These are phyloP conservation scores for Ramalina intermedia DNA, from an alignment of 495 filamentous ascomycete species.

Conservation along the genomic window DNA sequence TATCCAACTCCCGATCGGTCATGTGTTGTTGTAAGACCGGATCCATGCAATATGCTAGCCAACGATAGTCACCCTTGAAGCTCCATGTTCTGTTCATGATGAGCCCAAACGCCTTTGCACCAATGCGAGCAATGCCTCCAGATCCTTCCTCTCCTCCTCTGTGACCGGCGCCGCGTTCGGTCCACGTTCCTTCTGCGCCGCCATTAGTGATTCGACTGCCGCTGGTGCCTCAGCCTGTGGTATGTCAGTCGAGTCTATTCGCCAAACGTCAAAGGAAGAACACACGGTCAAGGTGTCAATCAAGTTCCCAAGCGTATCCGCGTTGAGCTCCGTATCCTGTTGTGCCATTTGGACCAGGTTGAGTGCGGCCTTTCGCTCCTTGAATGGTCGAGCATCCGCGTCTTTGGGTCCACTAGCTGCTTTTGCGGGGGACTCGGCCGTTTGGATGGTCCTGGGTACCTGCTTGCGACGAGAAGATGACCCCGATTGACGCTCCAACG, in stretches of 20 bases:
- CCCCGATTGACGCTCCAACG: too few species aligned
- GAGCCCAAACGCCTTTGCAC: conserved; percentile 5
- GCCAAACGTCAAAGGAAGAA: not conserved
- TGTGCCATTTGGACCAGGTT: conserved; percentile 12
- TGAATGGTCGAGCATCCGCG: conserved; percentile 3
- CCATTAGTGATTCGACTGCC: conserved; percentile 5
- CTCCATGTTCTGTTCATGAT: not conserved
- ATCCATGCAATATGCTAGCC: too few species aligned
- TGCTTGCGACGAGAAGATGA: too few species aligned
- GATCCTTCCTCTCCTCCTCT: conserved; percentile 14
- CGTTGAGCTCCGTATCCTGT: conserved; percentile 1
- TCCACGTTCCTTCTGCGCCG: not conserved
- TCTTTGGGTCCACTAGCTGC: not conserved
- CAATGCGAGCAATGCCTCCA: conserved; percentile 6
- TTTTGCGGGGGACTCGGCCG: not conserved
- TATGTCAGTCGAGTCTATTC: not conserved
- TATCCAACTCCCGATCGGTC: too few species aligned
- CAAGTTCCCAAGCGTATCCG: conserved; percentile 8
- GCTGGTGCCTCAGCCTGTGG: conserved; percentile 11
- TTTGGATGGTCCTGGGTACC: not conserved
- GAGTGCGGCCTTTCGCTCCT: conserved; percentile 12
- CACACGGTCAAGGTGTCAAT: conserved; percentile 13
- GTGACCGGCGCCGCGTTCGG: conserved; percentile 10
- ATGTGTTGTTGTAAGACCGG: too few species aligned
- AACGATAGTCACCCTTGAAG: too few species aligned